Evolutionary conservation across 768 basidiomycete genomes (phyloP).

Genomic region (Termitomyces sp.): DNA sequence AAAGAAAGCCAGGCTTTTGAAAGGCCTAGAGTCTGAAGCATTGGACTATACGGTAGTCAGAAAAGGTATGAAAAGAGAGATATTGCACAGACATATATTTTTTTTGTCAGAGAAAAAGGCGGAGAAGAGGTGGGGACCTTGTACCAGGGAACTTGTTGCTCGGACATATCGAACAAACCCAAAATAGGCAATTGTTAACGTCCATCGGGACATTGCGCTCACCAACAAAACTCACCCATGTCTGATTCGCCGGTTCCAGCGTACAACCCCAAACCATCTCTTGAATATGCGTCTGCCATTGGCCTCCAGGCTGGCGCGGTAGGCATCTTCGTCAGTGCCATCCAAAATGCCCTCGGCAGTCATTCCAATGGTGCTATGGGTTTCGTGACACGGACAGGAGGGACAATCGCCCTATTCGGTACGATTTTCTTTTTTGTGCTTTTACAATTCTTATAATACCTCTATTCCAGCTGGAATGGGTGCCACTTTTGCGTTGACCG

Average conservation of each 20-base stretch:
- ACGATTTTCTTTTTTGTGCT: slow-evolving; percentile 20
- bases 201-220: slow-evolving; percentile 18
- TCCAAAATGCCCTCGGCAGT: slow-evolving; percentile 75
- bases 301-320: slow-evolving; percentile 63
- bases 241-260: slow-evolving; percentile 24
- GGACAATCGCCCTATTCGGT: slow-evolving; percentile 93
- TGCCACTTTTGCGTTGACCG: slow-evolving; percentile 77
- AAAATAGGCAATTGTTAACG: slow-evolving; percentile 22
- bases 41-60: slow-evolving; percentile 20
- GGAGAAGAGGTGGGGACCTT: slow-evolving; percentile 23
- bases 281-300: slow-evolving; percentile 49
- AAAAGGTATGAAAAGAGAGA: neutral
- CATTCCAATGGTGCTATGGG: slow-evolving; percentile 82
- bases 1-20: slow-evolving; percentile 42
- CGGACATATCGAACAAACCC: slow-evolving; percentile 13
- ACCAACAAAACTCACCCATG: slow-evolving; percentile 23
- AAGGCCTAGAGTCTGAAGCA: slow-evolving; percentile 20
- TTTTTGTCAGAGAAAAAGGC: slow-evolving; percentile 38
- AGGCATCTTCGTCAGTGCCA: slow-evolving; percentile 60
- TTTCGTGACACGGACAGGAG: slow-evolving; percentile 80
- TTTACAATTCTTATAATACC: neutral
- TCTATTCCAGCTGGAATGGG: slow-evolving; percentile 77
- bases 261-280: slow-evolving; percentile 47
- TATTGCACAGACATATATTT: slow-evolving; percentile 37
- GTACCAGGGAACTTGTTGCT: slow-evolving; percentile 28